phyloP scores from a whole-genome alignment of 1,284 basidiomycete species.

The Psilocybe mexicana region DNA sequence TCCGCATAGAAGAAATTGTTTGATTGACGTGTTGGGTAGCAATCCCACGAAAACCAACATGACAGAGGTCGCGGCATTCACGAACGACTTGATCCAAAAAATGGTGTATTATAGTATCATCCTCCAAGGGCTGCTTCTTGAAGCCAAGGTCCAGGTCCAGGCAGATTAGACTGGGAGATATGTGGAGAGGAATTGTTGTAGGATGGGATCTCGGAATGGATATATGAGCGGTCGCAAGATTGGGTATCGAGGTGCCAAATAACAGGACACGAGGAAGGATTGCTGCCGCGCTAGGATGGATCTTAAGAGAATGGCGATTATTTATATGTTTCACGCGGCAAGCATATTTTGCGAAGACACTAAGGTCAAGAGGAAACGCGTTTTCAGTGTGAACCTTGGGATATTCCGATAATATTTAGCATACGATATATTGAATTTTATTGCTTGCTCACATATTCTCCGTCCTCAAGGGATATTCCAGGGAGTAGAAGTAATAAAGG shows the following conservation, averaged over 20 bases:
- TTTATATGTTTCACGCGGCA: slow-evolving; percentile 46
- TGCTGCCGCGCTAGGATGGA: slow-evolving; percentile 20
- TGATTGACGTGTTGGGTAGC: slow-evolving; percentile 37
- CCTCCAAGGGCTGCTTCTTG: slow-evolving; percentile 20
- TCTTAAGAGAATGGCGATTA: slow-evolving; percentile 33
- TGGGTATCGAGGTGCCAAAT: slow-evolving; percentile 20
- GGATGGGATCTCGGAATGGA: slow-evolving; percentile 35
- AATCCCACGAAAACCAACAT: slow-evolving; percentile 48
- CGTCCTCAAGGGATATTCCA: slow-evolving; percentile 25
- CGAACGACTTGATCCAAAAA: slow-evolving; percentile 33
- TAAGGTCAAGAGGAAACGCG: slow-evolving; percentile 21
- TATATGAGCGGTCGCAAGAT: slow-evolving; percentile 41
- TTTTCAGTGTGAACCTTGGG: slow-evolving; percentile 20
- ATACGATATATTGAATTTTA: too few relatives aligned
- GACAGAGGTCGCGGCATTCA: slow-evolving; percentile 34
- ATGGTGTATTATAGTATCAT: slow-evolving; percentile 20
- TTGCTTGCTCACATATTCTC: slow-evolving; percentile 31
- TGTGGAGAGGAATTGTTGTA: slow-evolving; percentile 32
- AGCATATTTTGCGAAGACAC: slow-evolving; percentile 44
- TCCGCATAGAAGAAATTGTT: slow-evolving; percentile 37
- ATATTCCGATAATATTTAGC: not conserved
- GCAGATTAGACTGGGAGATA: slow-evolving; percentile 37
- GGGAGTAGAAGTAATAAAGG: slow-evolving; percentile 51
- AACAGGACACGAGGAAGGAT: not conserved
- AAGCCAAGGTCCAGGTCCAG: slow-evolving; percentile 49